These are phyloP conservation scores for Tothia fuscella DNA, from an alignment of 2,329 filamentous ascomycete species.

Conservation along the genomic window DNA sequence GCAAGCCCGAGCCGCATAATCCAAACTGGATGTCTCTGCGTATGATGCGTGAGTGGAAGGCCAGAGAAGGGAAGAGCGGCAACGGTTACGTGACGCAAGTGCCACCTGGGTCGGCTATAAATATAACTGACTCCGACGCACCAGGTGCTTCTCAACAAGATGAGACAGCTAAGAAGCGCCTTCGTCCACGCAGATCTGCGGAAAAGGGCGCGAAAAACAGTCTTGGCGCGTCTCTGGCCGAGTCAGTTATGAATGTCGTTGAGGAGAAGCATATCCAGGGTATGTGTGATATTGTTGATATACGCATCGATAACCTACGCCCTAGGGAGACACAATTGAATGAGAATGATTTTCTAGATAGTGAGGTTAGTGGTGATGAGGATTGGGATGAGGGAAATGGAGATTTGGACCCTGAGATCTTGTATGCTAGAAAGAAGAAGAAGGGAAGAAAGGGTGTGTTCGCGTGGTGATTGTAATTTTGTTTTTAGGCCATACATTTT, in stretches of 20 bases:
- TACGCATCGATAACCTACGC: conserved; percentile 66
- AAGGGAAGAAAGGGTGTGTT: conserved; percentile 24
- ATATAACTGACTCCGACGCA: conserved; percentile 22
- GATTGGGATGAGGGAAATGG: conserved; percentile 33
- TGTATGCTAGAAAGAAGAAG: background rate
- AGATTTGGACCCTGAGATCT: background rate
- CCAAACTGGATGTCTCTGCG: conserved; percentile 30
- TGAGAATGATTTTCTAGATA: conserved; percentile 61
- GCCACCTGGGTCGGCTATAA: background rate
- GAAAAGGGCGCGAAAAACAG: background rate
- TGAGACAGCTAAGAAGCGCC: background rate
- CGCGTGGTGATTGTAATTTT: conserved; percentile 30
- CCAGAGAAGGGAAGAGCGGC: conserved; percentile 12
- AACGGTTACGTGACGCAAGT: conserved; percentile 9
- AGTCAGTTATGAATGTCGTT: conserved; percentile 15
- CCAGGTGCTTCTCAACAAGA: background rate
- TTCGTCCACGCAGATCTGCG: conserved; percentile 5
- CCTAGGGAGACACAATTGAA: conserved; percentile 54
- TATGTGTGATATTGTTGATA: conserved; percentile 56
- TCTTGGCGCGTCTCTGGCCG: background rate
- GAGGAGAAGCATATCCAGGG: conserved; percentile 45
- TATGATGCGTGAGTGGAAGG: conserved; percentile 31
- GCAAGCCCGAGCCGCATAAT: conserved; percentile 33
- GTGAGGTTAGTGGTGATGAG: conserved; percentile 45
- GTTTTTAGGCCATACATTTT: too few relatives aligned